A percentile compares a stretch with the other conserved stretches of the same genome.
Conservation (phyloP, 306 rosid genomes). For the Cicer pinnatifidum region DNA sequence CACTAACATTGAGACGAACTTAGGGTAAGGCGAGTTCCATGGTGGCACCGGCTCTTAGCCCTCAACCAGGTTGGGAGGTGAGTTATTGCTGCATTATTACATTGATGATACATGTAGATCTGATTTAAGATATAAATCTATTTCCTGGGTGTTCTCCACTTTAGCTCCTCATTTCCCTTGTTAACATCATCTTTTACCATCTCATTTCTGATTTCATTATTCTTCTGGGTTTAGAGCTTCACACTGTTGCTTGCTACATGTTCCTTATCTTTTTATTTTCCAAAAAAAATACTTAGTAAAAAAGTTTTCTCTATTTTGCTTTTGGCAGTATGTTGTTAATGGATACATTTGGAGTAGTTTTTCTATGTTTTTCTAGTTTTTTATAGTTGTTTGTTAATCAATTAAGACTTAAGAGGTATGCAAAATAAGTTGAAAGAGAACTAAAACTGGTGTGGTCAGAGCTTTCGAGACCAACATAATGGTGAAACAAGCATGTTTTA, state of each 20-base stretch:
- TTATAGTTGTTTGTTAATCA: not conserved
- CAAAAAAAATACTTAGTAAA: not conserved
- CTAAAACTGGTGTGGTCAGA: constrained; percentile 13
- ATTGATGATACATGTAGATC: constrained; percentile 13
- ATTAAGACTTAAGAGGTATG: constrained; percentile 12
- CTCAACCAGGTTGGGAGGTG: constrained; percentile 96
- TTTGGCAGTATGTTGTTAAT: not conserved
- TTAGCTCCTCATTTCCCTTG: constrained; percentile 4
- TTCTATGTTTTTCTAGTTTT: not conserved
- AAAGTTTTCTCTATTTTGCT: not conserved
- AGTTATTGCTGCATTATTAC: constrained; percentile 43
- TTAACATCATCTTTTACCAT: not conserved
- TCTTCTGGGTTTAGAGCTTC: not conserved
- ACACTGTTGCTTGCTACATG: constrained; percentile 1
- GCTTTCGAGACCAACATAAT: not conserved
- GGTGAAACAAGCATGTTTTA: not conserved
- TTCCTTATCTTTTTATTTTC: not conserved
- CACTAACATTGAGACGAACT: constrained; percentile 34
- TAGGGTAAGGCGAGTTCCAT: constrained; percentile 96
- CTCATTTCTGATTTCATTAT: not conserved
- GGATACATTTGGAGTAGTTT: not conserved
- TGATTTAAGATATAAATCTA: not conserved
- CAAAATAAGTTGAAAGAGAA: not conserved
- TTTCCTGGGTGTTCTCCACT: not conserved
- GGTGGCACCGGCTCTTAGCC: constrained; percentile 91